Evolutionary conservation across 495 filamentous ascomycete genomes (phyloP).

Genomic region (Penicillium bialowiezense): DNA sequence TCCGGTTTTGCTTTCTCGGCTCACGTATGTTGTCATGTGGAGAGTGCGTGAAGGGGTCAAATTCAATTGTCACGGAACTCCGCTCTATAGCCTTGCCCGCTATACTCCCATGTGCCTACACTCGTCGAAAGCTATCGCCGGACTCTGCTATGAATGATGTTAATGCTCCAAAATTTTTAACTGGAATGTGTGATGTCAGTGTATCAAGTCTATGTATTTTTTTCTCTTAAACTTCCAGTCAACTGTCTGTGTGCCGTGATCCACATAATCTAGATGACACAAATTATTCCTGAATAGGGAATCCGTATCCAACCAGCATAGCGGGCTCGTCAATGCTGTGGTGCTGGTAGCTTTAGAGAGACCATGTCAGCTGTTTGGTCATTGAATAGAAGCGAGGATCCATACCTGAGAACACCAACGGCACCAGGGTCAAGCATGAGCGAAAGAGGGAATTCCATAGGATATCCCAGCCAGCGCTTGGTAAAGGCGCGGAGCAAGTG

Average conservation of each 20-base stretch:
- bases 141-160: no score
- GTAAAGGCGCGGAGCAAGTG: constrained; percentile 76
- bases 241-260: neutral
- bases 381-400: neutral
- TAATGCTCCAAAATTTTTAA: no score
- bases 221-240: neutral
- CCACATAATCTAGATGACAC: neutral
- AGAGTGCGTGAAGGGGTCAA: no score
- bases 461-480: constrained; percentile 71
- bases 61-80: no score
- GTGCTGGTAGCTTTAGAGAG: constrained; percentile 26
- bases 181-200: no score
- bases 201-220: neutral
- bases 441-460: constrained; percentile 59
- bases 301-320: constrained; percentile 33
- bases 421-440: constrained; percentile 76
- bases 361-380: neutral
- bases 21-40: no score
- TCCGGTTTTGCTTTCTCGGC: no score
- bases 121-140: no score
- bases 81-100: no score
- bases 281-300: constrained; percentile 22
- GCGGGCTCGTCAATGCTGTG: constrained; percentile 36
- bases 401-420: constrained; percentile 66
- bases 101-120: no score